phyloP scores from a whole-genome alignment of 2,329 filamentous ascomycete species.

The Daldinia sp. region DNA sequence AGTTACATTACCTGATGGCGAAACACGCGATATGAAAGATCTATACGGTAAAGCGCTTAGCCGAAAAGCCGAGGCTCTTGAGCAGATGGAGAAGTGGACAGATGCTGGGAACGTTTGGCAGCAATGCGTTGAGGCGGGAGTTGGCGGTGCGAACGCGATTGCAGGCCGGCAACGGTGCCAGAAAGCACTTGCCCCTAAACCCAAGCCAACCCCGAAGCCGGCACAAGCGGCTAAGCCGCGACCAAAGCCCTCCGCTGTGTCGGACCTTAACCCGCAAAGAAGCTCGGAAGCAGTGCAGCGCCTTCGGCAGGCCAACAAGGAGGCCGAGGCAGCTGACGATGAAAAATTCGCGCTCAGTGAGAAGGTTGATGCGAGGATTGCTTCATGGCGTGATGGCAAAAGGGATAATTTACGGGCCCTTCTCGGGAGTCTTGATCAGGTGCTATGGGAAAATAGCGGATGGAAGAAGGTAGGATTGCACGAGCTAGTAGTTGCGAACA shows the following conservation, averaged over 20 bases:
- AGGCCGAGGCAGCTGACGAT: conserved; percentile 87
- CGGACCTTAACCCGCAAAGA: conserved; percentile 60
- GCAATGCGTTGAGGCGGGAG: conserved; percentile 82
- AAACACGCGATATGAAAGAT: conserved; percentile 87
- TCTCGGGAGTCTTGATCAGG: conserved; percentile 85
- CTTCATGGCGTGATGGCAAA: conserved; percentile 89
- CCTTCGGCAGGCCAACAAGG: conserved; percentile 84
- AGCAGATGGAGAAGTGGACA: conserved; percentile 93
- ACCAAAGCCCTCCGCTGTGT: conserved; percentile 56
- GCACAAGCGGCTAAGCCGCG: conserved; percentile 59
- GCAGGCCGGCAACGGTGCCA: conserved; percentile 91
- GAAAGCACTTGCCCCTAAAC: conserved; percentile 80
- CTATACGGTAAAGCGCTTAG: conserved; percentile 94
- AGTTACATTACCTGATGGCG: conserved; percentile 75
- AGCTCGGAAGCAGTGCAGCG: conserved; percentile 83
- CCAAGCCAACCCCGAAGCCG: conserved; percentile 61
- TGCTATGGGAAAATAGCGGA: conserved; percentile 90
- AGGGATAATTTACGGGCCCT: conserved; percentile 91
- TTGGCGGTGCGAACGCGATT: conserved; percentile 86
- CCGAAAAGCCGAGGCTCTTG: conserved; percentile 94
- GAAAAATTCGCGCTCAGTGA: conserved; percentile 93
- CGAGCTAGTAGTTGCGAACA: conserved; percentile 90
- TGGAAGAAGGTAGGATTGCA: conserved; percentile 98
- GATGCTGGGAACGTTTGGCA: conserved; percentile 88
- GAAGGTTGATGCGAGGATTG: conserved; percentile 82